These are phyloP conservation scores for Rossbeevera mucosa DNA, from an alignment of 768 basidiomycete genomes.

Conservation along the genomic window DNA sequence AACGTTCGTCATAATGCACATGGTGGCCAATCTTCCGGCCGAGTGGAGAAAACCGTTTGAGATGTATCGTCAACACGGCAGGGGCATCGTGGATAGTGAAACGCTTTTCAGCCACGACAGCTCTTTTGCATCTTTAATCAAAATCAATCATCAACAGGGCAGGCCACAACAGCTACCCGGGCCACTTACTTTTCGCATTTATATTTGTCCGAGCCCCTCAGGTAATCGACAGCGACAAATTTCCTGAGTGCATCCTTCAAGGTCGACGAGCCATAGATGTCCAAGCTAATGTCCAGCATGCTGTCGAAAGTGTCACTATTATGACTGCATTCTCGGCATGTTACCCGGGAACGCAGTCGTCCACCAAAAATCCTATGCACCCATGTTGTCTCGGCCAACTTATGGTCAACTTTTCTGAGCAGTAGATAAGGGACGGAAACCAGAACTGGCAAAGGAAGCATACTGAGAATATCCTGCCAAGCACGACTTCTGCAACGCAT, in stretches of 20 bases:
- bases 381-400: conserved; percentile 83
- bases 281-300: conserved; percentile 89
- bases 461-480: conserved; percentile 69
- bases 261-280: conserved; percentile 61
- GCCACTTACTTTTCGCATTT: conserved; percentile 93
- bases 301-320: conserved; percentile 96
- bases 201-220: conserved; percentile 93
- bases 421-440: conserved; percentile 10
- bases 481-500: conserved; percentile 84
- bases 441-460: conserved; percentile 26
- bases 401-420: conserved; percentile 61
- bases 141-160: conserved; percentile 5
- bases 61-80: conserved; percentile 81
- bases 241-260: conserved; percentile 72
- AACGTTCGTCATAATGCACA: conserved; percentile 71
- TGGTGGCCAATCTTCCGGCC: conserved; percentile 81
- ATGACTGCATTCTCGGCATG: conserved; percentile 73
- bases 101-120: conserved; percentile 84
- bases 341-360: conserved; percentile 83
- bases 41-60: conserved; percentile 90
- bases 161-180: background rate
- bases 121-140: conserved; percentile 75
- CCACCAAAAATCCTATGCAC: conserved; percentile 95
- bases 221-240: conserved; percentile 75
- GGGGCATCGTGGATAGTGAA: conserved; percentile 90